Conservation (phyloP, 768 basidiomycete genomes). For the Trametes punicea region DNA sequence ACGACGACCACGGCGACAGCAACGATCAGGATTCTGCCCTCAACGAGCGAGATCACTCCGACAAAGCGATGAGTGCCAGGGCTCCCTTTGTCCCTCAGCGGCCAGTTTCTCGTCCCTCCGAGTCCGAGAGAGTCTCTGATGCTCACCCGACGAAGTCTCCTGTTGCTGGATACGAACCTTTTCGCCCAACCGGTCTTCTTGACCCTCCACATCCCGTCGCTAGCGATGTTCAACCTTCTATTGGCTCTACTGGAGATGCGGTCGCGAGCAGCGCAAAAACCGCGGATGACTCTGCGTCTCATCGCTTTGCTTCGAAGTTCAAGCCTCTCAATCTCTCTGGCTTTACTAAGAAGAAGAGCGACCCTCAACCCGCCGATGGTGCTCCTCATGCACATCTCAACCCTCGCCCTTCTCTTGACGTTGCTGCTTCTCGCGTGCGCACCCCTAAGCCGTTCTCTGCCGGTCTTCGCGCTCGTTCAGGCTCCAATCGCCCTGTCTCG, state of each 20-base stretch:
- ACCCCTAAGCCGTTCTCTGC: conserved; percentile 15
- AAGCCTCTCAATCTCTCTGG: conserved; percentile 28
- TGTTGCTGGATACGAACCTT: conserved; percentile 10
- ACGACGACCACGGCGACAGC: too few relatives aligned
- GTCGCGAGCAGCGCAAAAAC: background rate
- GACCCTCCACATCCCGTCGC: background rate
- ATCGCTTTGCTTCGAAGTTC: conserved; percentile 12
- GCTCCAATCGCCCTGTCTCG: conserved; percentile 17
- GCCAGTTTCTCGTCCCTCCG: conserved; percentile 6
- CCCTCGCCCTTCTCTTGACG: conserved; percentile 18
- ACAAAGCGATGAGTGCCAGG: conserved; percentile 29
- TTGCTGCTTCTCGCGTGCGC: background rate
- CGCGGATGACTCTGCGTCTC: background rate
- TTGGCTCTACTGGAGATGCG: background rate
- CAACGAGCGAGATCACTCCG: too few relatives aligned
- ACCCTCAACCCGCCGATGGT: background rate
- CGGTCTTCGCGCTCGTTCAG: conserved; percentile 1
- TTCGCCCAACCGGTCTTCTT: conserved; percentile 22
- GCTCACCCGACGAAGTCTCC: background rate
- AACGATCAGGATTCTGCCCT: background rate
- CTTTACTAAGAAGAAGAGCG: conserved; percentile 16
- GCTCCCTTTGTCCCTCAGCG: conserved; percentile 27
- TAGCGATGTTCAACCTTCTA: background rate
- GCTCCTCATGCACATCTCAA: background rate
- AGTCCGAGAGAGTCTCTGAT: background rate